Percentiles rank a stretch among this genome's conserved stretches.
Evolutionary conservation across 306 rosid genomes (phyloP).

Genomic region (Gynostemma pentaphyllum): DNA sequence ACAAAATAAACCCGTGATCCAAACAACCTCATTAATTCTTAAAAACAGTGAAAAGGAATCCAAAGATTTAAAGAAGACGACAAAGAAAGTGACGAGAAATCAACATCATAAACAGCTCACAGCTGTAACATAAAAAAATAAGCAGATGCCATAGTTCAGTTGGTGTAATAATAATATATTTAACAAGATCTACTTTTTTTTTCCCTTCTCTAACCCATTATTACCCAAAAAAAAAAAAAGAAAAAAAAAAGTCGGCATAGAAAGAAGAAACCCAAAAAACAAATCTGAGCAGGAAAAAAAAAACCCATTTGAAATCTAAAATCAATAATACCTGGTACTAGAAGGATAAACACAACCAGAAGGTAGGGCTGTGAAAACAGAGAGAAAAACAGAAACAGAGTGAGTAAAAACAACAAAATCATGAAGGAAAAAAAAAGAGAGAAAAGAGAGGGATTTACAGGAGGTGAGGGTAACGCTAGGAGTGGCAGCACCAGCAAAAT

Average conservation of each 20-base stretch:
- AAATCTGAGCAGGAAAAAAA: neutral
- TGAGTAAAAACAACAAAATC: neutral
- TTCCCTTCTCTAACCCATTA: no score
- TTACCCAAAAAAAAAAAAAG: neutral
- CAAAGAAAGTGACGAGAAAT: neutral
- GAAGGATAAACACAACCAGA: constrained; percentile 68
- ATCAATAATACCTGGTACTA: constrained; percentile 40
- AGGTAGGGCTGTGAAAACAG: constrained; percentile 33
- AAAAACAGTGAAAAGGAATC: neutral
- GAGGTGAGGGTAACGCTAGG: constrained; percentile 34
- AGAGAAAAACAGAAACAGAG: neutral
- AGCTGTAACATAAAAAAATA: neutral
- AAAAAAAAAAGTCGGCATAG: neutral
- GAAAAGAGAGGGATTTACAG: constrained; percentile 16
- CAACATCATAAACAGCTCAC: constrained; percentile 8
- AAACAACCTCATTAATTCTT: no score
- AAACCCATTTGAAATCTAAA: neutral
- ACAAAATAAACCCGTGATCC: no score
- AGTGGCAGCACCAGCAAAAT: constrained; percentile 55
- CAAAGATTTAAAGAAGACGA: neutral
- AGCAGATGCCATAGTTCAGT: neutral
- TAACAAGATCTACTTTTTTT: no score
- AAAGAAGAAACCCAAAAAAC: neutral
- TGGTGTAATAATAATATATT: no score
- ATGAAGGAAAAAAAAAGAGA: neutral